These are phyloP conservation scores for Narthecium ossifragum DNA, from an alignment of 106 monocot genomes.

Conservation along the genomic window DNA sequence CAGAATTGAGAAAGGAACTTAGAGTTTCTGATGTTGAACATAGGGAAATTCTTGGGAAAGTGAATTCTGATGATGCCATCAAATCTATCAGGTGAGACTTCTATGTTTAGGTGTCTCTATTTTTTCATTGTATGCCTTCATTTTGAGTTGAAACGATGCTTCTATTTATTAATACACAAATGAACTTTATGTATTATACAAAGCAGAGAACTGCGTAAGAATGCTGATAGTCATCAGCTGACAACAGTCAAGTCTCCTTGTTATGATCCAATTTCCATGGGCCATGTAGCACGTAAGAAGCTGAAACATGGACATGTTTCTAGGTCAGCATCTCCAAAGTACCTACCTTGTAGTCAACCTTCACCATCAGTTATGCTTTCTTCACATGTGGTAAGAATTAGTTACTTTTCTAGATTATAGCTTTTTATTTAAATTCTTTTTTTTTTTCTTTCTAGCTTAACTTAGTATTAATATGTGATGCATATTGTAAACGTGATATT, in stretches of 20 bases:
- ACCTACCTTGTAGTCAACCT: conserved; percentile 11
- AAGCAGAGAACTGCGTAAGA: conserved; percentile 20
- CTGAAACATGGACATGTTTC: conserved; percentile 13
- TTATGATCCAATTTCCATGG: conserved; percentile 5
- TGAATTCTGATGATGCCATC: conserved; percentile 45
- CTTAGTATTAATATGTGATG: too few species aligned
- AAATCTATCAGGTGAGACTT: conserved; percentile 50
- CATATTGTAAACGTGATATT: too few species aligned
- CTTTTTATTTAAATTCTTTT: neutral
- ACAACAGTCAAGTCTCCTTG: neutral
- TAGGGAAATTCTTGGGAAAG: conserved; percentile 43
- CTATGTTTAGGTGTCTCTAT: too few species aligned
- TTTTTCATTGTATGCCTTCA: neutral
- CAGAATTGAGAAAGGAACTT: conserved; percentile 58
- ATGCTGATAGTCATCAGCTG: conserved; percentile 7
- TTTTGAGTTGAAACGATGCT: neutral
- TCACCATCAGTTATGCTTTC: conserved; percentile 8
- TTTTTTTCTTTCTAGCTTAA: neutral
- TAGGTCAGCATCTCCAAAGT: conserved; percentile 15
- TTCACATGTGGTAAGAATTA: conserved; percentile 8
- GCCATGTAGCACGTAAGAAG: conserved; percentile 18
- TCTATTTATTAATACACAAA: neutral
- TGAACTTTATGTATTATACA: neutral
- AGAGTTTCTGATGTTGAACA: conserved; percentile 60
- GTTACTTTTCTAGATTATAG: neutral